Evolutionary conservation across 2,329 filamentous ascomycete species (phyloP), one percentile per base, ranked within the genome.

Genomic region (Clarireedia sp.): DNA sequence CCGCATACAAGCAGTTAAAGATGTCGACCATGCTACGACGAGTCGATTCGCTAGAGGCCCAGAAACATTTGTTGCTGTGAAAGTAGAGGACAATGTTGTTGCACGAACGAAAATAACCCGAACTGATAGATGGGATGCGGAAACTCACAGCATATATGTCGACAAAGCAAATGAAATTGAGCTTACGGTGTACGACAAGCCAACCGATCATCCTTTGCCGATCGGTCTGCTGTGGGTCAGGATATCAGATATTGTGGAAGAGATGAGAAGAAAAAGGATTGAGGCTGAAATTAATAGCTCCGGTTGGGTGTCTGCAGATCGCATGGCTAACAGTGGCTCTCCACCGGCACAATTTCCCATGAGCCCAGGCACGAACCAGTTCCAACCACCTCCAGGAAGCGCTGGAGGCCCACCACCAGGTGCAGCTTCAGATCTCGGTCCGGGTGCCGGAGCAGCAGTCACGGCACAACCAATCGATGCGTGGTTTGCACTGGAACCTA

Each of bases 111-210:
- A 84, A 70, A 81, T 87, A 1, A 90, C 91, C 9, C 81, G 91
- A 56, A 95, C 79, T 59, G 94, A 99, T 72, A 83, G 83, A 66
- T 99, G 92, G 92, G 85, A 90, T 43, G 89, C 90, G 63, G 94
- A 99, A 73, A 82, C 85, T 37, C 94, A 96, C 71, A 90, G 85
- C 57, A 86, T 99, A 59, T 89, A 94, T 61, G 94, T 99, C 55
- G 92, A 97, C 73, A 97, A 97, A 75, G 94, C 94, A 51, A 99
- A 99, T 71, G 94, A 99, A 73, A 90, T 99, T 59, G 94, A 99
- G 70, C 82, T 99, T 53, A 97, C 90, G 0, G 91, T 99, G 10
- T 99, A 99, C 71, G 94, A 99, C 71, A 96, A 95, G 73, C 86
- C 90, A 2, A 85, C 86, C 60, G 91, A 96, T 65, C 88, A 95